phyloP scores from a whole-genome alignment of 2,329 filamentous ascomycete species.

The Fusarium protoensiforme region DNA sequence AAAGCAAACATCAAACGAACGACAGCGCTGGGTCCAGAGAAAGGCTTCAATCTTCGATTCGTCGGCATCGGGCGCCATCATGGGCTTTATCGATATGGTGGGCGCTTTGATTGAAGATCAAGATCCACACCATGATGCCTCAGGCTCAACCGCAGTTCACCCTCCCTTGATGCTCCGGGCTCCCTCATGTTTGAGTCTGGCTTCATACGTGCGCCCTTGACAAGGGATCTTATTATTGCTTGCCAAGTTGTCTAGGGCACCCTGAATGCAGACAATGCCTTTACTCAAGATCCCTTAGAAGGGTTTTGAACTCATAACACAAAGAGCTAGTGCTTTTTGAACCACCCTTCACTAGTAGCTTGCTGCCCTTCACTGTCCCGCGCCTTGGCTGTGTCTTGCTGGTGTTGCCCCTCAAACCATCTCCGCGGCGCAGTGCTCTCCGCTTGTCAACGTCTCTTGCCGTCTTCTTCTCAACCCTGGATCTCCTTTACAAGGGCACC shows the following conservation, averaged over 20 bases:
- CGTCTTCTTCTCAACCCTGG: not conserved
- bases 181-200: slow-evolving; percentile 14
- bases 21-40: not conserved
- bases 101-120: not conserved
- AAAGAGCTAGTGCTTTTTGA: slow-evolving; percentile 5
- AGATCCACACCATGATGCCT: not conserved
- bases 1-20: slow-evolving; percentile 15
- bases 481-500: slow-evolving; percentile 14
- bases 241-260: not conserved
- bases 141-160: not conserved
- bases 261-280: not conserved
- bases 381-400: not conserved
- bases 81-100: not conserved
- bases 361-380: not conserved
- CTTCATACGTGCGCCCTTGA: slow-evolving; percentile 14
- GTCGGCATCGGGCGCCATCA: not conserved
- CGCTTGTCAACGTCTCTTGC: not conserved
- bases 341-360: not conserved
- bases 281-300: not conserved
- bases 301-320: not conserved
- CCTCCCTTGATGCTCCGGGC: not conserved
- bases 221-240: slow-evolving; percentile 21
- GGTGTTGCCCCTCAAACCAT: not conserved
- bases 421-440: not conserved
- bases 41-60: not conserved